Conservation (phyloP, 768 basidiomycete genomes). For the Dacryopinax spathularia region DNA sequence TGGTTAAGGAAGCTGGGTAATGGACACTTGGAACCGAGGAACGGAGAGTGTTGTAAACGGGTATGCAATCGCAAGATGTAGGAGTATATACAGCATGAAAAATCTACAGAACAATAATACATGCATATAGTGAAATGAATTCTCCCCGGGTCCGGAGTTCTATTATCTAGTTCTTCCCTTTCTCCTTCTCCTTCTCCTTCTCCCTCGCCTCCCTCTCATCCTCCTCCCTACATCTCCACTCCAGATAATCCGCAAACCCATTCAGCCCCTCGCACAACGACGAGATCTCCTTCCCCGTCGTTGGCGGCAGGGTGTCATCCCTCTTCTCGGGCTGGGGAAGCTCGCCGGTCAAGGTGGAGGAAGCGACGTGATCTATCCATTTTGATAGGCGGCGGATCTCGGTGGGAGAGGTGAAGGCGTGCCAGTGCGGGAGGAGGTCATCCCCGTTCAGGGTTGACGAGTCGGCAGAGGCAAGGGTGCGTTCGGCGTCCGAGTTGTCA, state of each 20-base stretch:
- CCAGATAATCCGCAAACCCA: conserved; percentile 46
- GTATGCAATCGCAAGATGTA: too few species aligned
- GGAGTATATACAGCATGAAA: neutral
- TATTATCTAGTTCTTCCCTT: neutral
- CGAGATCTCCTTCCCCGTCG: conserved; percentile 25
- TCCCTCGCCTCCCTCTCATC: conserved; percentile 3
- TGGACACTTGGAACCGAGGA: too few species aligned
- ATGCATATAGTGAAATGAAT: neutral
- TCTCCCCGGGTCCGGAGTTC: neutral
- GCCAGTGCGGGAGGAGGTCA: conserved; percentile 49
- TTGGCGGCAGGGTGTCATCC: conserved; percentile 13
- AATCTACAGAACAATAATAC: neutral
- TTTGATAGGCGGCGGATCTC: conserved; percentile 52
- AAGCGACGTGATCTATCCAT: conserved; percentile 33
- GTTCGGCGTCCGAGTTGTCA: conserved; percentile 30
- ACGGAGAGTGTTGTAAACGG: too few species aligned
- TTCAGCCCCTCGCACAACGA: conserved; percentile 39
- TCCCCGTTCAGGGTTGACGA: neutral
- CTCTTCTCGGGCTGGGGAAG: neutral
- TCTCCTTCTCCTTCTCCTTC: too few species aligned
- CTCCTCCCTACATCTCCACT: conserved; percentile 35
- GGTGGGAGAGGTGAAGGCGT: conserved; percentile 52
- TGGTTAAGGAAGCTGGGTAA: too few species aligned
- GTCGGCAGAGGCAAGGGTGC: neutral
- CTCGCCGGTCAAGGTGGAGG: neutral